Percentiles rank a stretch among this genome's conserved stretches.
These are phyloP conservation scores for Populus tremula DNA, from an alignment of 345 rosid species.

Conservation along the genomic window DNA sequence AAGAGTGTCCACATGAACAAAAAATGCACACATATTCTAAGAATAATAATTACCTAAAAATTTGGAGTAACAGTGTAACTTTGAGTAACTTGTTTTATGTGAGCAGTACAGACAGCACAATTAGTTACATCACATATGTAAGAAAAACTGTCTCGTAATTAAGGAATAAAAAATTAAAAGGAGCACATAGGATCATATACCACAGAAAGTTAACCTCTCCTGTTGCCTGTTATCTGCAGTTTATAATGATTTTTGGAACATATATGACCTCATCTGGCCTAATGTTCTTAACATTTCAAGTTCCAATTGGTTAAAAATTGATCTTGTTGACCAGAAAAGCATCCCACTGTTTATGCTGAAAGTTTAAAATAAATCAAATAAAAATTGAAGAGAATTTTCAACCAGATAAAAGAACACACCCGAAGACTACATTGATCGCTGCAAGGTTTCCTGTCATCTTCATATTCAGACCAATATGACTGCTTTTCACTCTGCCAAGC, in stretches of 20 bases:
- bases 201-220: not conserved
- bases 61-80: not conserved
- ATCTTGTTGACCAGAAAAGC: not conserved
- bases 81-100: not conserved
- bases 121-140: not conserved
- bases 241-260: not conserved
- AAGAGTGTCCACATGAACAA: not conserved
- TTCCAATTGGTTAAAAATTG: not conserved
- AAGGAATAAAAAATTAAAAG: not conserved
- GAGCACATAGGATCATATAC: not conserved
- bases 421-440: conserved; percentile 73
- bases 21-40: not conserved
- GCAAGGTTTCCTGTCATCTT: conserved; percentile 85
- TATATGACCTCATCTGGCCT: not conserved
- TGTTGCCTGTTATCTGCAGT: not conserved
- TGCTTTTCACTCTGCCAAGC: conserved; percentile 81
- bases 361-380: not conserved
- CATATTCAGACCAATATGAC: conserved; percentile 71
- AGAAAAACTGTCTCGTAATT: not conserved
- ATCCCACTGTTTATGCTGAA: not conserved
- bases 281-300: not conserved
- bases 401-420: conserved; percentile 35
- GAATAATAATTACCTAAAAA: not conserved
- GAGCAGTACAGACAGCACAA: not conserved
- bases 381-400: not conserved